A percentile compares a stretch with the other conserved stretches of the same genome.
These are phyloP conservation scores for Dictyostelium firmibasis DNA, from an alignment of 78 protist genomes.

Conservation along the genomic window DNA sequence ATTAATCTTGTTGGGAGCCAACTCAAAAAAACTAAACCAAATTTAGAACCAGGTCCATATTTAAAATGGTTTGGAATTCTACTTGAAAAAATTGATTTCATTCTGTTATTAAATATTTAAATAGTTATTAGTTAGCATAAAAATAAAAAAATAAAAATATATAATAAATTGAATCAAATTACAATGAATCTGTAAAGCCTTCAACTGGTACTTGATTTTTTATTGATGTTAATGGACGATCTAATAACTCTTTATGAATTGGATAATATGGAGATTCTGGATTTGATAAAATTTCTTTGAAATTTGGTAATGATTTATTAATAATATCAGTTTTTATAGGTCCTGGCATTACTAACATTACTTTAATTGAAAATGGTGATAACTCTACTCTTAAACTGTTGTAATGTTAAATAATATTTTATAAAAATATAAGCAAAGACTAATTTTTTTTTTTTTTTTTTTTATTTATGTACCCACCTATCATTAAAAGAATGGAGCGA, in stretches of 20 bases:
- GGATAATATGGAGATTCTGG: slow-evolving; percentile 1
- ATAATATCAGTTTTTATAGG: slow-evolving; percentile 17
- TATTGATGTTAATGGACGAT: neutral
- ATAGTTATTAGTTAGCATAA: neutral
- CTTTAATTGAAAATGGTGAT: slow-evolving; percentile 39
- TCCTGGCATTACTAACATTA: slow-evolving; percentile 26
- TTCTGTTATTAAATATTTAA: neutral
- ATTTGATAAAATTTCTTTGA: neutral
- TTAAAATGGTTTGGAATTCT: neutral
- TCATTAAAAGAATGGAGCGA: slow-evolving; percentile 44
- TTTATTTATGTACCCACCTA: neutral
- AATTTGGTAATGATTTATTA: neutral
- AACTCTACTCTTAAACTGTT: slow-evolving; percentile 36
- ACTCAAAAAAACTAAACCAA: neutral
- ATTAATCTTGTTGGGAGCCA: neutral
- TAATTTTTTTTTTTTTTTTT: too few species aligned
- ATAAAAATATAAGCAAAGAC: neutral
- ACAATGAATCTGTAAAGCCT: neutral
- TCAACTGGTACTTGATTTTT: slow-evolving; percentile 11
- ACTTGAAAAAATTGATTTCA: neutral
- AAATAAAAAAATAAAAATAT: neutral
- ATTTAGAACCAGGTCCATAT: slow-evolving; percentile 23
- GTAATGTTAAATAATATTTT: neutral
- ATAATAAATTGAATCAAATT: neutral
- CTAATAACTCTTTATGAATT: neutral